phyloP scores from a whole-genome alignment of 2,329 filamentous ascomycete genomes.

The Fusarium sulawesiense region DNA sequence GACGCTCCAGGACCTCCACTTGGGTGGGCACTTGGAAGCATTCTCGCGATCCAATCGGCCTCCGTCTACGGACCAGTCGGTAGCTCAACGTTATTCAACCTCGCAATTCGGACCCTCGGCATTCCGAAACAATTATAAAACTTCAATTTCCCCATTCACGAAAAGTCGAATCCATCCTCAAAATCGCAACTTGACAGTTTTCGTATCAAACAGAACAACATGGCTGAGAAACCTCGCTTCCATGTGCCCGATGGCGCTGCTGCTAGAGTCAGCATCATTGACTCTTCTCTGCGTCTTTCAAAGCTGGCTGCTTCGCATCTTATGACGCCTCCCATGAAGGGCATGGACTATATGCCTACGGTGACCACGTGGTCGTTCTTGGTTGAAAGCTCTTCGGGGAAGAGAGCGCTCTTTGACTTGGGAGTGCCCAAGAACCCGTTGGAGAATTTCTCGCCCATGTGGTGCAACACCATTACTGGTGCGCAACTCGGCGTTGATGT shows the following conservation, averaged over 20 bases:
- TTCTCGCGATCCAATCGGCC: background rate
- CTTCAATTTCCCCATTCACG: accelerated
- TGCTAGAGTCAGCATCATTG: slow-evolving; percentile 25
- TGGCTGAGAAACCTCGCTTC: slow-evolving; percentile 8
- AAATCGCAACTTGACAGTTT: background rate
- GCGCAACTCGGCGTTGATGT: background rate
- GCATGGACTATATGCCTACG: background rate
- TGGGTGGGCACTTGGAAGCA: accelerated
- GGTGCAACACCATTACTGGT: background rate
- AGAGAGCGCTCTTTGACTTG: slow-evolving; percentile 24
- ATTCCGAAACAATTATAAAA: background rate
- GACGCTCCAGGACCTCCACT: background rate
- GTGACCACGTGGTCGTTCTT: slow-evolving; percentile 24
- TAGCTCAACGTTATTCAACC: background rate
- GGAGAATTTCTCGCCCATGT: slow-evolving; percentile 1
- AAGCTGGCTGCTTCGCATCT: background rate
- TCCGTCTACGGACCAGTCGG: background rate
- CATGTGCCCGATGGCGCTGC: slow-evolving; percentile 2
- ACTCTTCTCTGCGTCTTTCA: slow-evolving; percentile 8
- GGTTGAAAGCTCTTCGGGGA: slow-evolving; percentile 8
- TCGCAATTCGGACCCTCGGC: background rate
- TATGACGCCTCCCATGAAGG: slow-evolving; percentile 6
- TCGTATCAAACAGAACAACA: background rate
- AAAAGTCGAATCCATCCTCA: background rate
- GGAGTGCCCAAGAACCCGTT: slow-evolving; percentile 19